A percentile compares a stretch with the other conserved stretches of the same genome.
Evolutionary conservation across 495 filamentous ascomycete species (phyloP).

Genomic region (Penicillium salamii): DNA sequence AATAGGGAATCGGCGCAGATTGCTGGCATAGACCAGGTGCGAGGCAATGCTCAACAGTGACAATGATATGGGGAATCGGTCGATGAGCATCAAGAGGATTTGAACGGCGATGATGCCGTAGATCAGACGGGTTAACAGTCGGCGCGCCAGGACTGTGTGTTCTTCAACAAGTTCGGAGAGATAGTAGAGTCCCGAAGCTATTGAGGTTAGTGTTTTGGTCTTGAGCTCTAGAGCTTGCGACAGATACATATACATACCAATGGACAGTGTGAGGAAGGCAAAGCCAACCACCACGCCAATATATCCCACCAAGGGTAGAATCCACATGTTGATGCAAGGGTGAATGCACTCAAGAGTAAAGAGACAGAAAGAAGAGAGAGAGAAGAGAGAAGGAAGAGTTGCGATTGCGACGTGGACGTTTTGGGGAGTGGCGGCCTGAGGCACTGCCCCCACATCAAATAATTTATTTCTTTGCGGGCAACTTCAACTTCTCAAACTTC

Average conservation of each 20-base stretch:
- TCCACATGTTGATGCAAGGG: conserved; percentile 86
- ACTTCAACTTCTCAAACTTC: neutral
- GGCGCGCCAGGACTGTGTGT: conserved; percentile 88
- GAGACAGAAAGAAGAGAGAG: neutral
- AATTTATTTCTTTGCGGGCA: neutral
- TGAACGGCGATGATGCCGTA: conserved; percentile 78
- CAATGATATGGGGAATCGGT: conserved; percentile 76
- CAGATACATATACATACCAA: conserved; percentile 55
- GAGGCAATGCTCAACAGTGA: conserved; percentile 74
- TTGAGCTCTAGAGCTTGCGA: no score
- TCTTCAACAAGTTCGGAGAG: conserved; percentile 97
- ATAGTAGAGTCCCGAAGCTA: conserved; percentile 96
- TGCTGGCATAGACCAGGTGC: conserved; percentile 86
- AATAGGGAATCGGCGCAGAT: conserved; percentile 81
- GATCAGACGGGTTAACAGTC: conserved; percentile 77
- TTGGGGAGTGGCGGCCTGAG: conserved; percentile 25
- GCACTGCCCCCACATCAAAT: conserved; percentile 21
- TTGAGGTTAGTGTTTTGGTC: conserved; percentile 13
- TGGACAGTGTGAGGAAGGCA: conserved; percentile 86
- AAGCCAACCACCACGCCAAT: conserved; percentile 85
- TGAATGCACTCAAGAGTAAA: no score
- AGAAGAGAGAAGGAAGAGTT: neutral
- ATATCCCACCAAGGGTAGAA: conserved; percentile 86
- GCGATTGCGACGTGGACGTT: conserved; percentile 13
- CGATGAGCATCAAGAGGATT: conserved; percentile 69